Conservation (phyloP, 805 yeast species). For the Candida silvicultrix region DNA sequence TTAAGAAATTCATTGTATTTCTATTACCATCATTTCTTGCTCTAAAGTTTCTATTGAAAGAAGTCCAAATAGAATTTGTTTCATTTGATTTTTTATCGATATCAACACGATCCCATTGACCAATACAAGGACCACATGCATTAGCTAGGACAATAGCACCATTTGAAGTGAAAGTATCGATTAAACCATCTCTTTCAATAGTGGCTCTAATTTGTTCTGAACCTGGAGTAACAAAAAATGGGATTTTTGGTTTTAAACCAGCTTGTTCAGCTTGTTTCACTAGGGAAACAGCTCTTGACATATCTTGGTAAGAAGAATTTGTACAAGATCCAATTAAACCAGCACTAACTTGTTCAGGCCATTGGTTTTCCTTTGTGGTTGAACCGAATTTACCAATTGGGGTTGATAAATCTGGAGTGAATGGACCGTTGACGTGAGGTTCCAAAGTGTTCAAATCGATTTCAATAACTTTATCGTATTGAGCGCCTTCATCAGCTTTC, state of each 20-base stretch:
- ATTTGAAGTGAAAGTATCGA: constrained; percentile 69
- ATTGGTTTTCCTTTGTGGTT: constrained; percentile 62
- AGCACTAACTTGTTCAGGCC: constrained; percentile 86
- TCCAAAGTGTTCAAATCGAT: constrained; percentile 81
- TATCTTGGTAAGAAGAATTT: constrained; percentile 96
- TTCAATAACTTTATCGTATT: constrained; percentile 90
- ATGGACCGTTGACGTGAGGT: constrained; percentile 97
- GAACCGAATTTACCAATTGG: constrained; percentile 78
- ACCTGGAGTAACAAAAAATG: constrained; percentile 96
- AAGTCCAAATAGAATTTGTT: constrained; percentile 86
- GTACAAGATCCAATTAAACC: constrained; percentile 98
- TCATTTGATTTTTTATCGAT: constrained; percentile 57
- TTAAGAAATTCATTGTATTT: constrained; percentile 93
- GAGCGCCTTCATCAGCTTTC: constrained; percentile 80
- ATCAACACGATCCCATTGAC: constrained; percentile 97
- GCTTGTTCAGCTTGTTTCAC: constrained; percentile 81
- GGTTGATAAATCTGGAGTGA: constrained; percentile 96
- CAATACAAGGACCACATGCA: constrained; percentile 99
- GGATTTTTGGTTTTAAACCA: constrained; percentile 85
- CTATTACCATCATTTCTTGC: constrained; percentile 99
- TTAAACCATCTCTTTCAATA: constrained; percentile 89
- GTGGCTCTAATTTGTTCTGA: constrained; percentile 98
- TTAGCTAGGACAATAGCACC: constrained; percentile 94
- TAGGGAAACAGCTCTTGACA: constrained; percentile 92
- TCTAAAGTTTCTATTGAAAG: constrained; percentile 96